A percentile compares a stretch with the other conserved stretches of the same genome.
Conservation (phyloP, 352 stramenopile genomes). For the Globisporangium sylvaticum region DNA sequence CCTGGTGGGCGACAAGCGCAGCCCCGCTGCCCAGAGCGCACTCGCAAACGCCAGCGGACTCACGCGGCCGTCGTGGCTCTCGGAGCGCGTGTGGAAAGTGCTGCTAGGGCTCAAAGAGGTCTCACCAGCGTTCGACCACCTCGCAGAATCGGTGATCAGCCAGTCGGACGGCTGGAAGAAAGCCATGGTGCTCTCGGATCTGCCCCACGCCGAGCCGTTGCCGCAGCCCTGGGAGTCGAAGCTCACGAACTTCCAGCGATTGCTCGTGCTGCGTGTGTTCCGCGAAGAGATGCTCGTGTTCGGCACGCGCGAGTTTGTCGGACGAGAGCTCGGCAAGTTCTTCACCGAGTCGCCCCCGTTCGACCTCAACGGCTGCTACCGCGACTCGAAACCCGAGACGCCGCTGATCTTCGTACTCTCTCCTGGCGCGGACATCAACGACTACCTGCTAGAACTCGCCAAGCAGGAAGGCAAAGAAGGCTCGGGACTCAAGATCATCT, state of each 20-base stretch:
- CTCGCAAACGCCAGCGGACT: constrained; percentile 30
- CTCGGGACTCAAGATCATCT: constrained; percentile 89
- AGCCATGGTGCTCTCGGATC: constrained; percentile 68
- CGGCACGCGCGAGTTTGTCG: constrained; percentile 83
- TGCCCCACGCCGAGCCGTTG: constrained; percentile 69
- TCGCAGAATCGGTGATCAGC: constrained; percentile 43
- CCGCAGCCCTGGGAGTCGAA: constrained; percentile 66
- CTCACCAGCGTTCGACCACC: constrained; percentile 39
- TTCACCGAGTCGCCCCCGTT: constrained; percentile 92
- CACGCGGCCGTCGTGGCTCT: constrained; percentile 59
- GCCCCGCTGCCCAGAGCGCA: constrained; percentile 38
- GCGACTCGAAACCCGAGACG: constrained; percentile 88
- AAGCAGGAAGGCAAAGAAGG: constrained; percentile 89
- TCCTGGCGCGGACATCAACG: constrained; percentile 91
- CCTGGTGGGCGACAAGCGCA: constrained; percentile 83
- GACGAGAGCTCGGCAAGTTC: constrained; percentile 60
- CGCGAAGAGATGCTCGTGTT: constrained; percentile 90
- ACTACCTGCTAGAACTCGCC: constrained; percentile 90
- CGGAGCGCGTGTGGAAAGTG: constrained; percentile 74
- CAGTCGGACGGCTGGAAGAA: constrained; percentile 67
- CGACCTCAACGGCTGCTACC: constrained; percentile 89
- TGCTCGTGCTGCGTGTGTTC: constrained; percentile 89
- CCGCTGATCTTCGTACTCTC: constrained; percentile 94
- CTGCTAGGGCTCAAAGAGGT: constrained; percentile 67
- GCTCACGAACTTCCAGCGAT: constrained; percentile 85